Percentiles rank a stretch among this genome's conserved stretches.
phyloP scores from a whole-genome alignment of 768 basidiomycete genomes.

The Amyloporia xantha region DNA sequence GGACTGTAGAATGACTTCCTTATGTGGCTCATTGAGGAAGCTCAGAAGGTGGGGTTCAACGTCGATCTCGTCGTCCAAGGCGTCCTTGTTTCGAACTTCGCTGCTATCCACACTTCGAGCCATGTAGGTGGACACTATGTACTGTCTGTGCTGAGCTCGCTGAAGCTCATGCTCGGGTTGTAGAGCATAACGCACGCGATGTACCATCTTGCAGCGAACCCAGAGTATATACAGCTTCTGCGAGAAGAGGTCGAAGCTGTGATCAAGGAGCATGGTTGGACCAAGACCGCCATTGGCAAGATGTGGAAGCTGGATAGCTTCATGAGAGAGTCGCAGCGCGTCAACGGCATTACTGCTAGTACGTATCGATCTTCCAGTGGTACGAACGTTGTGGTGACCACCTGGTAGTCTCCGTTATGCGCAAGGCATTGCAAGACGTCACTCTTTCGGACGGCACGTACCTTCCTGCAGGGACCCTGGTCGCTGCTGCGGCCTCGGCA shows the following conservation, averaged over 20 bases:
- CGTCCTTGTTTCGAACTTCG: slow-evolving; percentile 28
- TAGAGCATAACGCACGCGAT: slow-evolving; percentile 26
- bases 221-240: slow-evolving; percentile 21
- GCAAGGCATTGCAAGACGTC: slow-evolving; percentile 31
- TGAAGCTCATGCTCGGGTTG: not conserved
- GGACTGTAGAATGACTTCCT: slow-evolving; percentile 40
- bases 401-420: slow-evolving; percentile 20
- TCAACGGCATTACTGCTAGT: slow-evolving; percentile 16
- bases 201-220: slow-evolving; percentile 23
- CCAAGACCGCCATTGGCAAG: slow-evolving; percentile 21
- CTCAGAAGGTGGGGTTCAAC: slow-evolving; percentile 25
- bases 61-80: slow-evolving; percentile 25
- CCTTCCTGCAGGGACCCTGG: slow-evolving; percentile 32
- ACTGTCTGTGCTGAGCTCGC: too few relatives aligned
- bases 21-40: slow-evolving; percentile 38
- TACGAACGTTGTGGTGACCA: too few relatives aligned
- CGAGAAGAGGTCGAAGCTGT: slow-evolving; percentile 28
- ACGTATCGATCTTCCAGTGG: not conserved
- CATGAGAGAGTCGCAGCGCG: slow-evolving; percentile 27
- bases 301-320: slow-evolving; percentile 31
- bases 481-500: slow-evolving; percentile 24
- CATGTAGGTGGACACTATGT: slow-evolving; percentile 19
- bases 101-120: slow-evolving; percentile 28
- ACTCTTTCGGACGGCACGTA: slow-evolving; percentile 38
- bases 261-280: slow-evolving; percentile 25